A percentile compares a stretch with the other conserved stretches of the same genome.
phyloP scores from a whole-genome alignment of 176 grass and related monocot genomes.

The Triticum turgidum region DNA sequence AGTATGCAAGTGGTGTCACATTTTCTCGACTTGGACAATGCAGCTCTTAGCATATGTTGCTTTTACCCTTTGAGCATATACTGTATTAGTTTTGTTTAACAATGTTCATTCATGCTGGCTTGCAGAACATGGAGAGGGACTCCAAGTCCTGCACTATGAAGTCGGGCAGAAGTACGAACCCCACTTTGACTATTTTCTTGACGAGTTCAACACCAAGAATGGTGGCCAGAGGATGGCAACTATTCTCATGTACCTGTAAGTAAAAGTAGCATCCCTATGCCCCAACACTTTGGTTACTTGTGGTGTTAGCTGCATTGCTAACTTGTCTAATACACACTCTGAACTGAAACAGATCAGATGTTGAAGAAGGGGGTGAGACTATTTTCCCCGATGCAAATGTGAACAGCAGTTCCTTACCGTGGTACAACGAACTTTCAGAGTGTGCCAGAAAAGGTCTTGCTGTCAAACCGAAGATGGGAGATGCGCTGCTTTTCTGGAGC shows the following conservation, averaged over 20 bases:
- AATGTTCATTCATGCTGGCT: background rate
- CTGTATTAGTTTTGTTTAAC: background rate
- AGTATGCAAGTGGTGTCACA: background rate
- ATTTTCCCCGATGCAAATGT: slow-evolving; percentile 86
- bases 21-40: background rate
- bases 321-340: background rate
- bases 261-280: background rate
- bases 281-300: too few relatives aligned
- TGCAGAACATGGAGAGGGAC: slow-evolving; percentile 84
- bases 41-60: background rate
- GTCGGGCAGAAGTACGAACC: slow-evolving; percentile 95
- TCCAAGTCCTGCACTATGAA: slow-evolving; percentile 93
- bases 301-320: too few relatives aligned
- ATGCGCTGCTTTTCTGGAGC: slow-evolving; percentile 93
- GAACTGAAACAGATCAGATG: slow-evolving; percentile 58
- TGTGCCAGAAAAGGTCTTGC: slow-evolving; percentile 75
- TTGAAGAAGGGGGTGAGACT: slow-evolving; percentile 97
- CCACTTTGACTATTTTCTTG: slow-evolving; percentile 89
- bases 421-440: slow-evolving; percentile 77
- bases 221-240: slow-evolving; percentile 94
- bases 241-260: slow-evolving; percentile 97
- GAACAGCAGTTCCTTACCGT: slow-evolving; percentile 71
- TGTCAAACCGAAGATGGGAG: slow-evolving; percentile 86
- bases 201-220: slow-evolving; percentile 85
- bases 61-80: background rate